These are phyloP conservation scores for Xylaria curta DNA, from an alignment of 495 filamentous ascomycete species.

Conservation along the genomic window DNA sequence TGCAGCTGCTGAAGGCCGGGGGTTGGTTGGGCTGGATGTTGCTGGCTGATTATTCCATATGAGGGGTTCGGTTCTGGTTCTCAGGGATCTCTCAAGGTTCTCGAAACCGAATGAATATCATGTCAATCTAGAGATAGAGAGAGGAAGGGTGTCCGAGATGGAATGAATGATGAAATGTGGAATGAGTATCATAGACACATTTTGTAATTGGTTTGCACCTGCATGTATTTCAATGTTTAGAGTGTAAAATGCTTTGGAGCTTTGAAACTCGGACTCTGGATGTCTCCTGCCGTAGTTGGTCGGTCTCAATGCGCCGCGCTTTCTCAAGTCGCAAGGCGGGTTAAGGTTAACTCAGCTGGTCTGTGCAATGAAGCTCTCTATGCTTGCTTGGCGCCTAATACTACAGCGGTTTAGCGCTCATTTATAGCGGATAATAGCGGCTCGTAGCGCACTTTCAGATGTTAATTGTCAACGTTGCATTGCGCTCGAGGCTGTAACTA, in stretches of 20 bases:
- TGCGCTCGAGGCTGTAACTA: background rate
- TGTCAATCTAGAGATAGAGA: background rate
- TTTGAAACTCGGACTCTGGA: background rate
- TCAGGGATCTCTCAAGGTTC: background rate
- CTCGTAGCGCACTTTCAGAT: constrained; percentile 40
- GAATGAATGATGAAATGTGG: background rate
- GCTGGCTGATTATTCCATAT: background rate
- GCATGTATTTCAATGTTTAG: too few relatives aligned
- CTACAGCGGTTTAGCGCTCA: background rate
- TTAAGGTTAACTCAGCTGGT: constrained; percentile 1
- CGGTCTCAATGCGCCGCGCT: background rate
- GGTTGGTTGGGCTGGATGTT: background rate
- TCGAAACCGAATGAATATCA: background rate
- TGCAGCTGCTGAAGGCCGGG: background rate
- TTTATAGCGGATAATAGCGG: constrained; percentile 11
- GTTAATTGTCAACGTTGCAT: constrained; percentile 31
- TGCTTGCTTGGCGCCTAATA: background rate
- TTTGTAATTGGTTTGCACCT: too few relatives aligned
- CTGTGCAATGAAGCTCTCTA: constrained; percentile 2
- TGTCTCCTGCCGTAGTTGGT: background rate
- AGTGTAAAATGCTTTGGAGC: background rate
- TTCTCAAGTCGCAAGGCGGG: background rate
- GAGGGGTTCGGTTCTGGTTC: too few relatives aligned
- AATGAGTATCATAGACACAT: too few relatives aligned
- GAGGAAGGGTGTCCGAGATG: background rate